Evolutionary conservation across 805 yeast species (phyloP).

Genomic region (Ogataea saltuana): DNA sequence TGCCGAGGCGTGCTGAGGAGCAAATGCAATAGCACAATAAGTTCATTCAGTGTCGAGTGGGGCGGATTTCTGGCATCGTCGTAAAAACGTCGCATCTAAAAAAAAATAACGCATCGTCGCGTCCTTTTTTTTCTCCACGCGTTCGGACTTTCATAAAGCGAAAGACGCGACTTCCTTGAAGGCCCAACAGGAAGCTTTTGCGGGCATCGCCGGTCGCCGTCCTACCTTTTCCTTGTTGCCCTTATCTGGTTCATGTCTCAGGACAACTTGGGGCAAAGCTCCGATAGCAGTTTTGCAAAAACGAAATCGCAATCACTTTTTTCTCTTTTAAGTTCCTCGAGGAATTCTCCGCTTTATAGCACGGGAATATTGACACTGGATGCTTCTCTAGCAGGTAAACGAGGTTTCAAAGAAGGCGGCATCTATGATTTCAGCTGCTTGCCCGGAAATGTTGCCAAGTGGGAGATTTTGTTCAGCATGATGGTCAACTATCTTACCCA

Average conservation of each 20-base stretch:
- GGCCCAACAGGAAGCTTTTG: neutral
- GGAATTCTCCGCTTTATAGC: conserved; percentile 9
- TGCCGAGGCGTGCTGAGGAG: no score
- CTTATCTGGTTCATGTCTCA: conserved; percentile 1
- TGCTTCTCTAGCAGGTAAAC: conserved; percentile 17
- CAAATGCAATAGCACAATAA: no score
- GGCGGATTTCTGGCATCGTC: no score
- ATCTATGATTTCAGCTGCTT: conserved; percentile 32
- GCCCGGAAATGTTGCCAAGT: conserved; percentile 32
- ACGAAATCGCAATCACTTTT: conserved; percentile 13
- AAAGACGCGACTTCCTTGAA: no score
- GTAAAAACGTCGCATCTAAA: no score
- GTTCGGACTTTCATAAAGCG: no score
- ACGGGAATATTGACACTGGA: conserved; percentile 27
- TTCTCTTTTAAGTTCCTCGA: conserved; percentile 9
- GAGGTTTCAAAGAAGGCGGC: conserved; percentile 26
- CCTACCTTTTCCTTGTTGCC: neutral
- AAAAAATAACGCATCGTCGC: no score
- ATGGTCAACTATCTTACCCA: conserved; percentile 14
- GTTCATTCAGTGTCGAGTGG: no score
- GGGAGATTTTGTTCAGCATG: conserved; percentile 29
- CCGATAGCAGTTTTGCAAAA: conserved; percentile 1
- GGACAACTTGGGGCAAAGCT: neutral
- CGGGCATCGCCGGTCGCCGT: neutral
- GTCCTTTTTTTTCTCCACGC: no score